Base-by-base conservation (phyloP, 2,329 filamentous ascomycete genomes). In the Arthrobotrys musiformis region DNA sequence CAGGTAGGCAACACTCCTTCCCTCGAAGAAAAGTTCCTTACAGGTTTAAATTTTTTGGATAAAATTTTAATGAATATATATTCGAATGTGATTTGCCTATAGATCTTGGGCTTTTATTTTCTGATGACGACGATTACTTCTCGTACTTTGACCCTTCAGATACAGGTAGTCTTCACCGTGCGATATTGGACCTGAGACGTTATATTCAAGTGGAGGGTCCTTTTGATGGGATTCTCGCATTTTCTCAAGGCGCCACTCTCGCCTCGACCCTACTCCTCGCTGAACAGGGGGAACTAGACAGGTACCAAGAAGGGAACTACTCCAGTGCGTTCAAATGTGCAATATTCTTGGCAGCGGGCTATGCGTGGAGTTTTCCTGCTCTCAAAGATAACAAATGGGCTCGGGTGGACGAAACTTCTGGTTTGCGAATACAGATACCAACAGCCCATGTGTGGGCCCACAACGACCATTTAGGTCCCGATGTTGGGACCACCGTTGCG, bases 171-270 rank as follows among this genome's bases (percentile, higher is more conserved):
- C 60, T 74, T 28, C n/a, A 48, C 0, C 42, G 33, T 2, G 70
- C 61, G 19, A 26, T 74, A n/a, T 37, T 26, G 6, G 11, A 67
- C 15, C 54, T 74, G 26, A 56, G 61, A 13, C 8, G 28, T 33
- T 74, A 67, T 54, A 61, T 74, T 4, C n/a, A 60, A 44, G 40
- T 40, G n/a, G 70, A 74, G n/a, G 70, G 70, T 1, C 70, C 70
- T 4, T 74, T 61, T 22, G 70, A 74, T 50, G 70, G 52, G 1
- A n/a, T 74, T 5, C 52, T 74, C 6, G 70, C 33, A 1, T 74
- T 74, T 28, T 74, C 70, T 3, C 70, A 61, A 24, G 70, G 70
- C 3, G 63, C 48, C 15, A 28, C 70, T 33, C 44, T 61, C 1
- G 37, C 52, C n/a, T 52, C 61, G 22, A 67, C 13, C 15, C n/a